These are phyloP conservation scores for Parachlorella kessleri DNA, from an alignment of 139 green algal genomes.

Conservation along the genomic window DNA sequence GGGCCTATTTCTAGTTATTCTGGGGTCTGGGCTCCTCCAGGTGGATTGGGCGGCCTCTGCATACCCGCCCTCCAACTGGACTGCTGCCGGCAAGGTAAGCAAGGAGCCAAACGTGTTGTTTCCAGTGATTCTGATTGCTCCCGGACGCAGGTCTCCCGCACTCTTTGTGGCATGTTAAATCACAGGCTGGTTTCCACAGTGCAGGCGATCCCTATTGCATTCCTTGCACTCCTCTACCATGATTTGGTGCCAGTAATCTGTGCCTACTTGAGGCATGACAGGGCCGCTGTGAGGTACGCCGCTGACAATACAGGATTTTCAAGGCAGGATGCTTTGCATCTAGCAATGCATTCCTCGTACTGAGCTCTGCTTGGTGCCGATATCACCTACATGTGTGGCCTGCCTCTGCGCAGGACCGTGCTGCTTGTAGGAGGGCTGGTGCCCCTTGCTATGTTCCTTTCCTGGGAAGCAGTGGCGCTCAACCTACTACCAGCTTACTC, in stretches of 20 bases:
- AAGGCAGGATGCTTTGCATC: too few species aligned
- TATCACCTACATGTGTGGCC: too few species aligned
- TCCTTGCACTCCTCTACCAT: constrained; percentile 78
- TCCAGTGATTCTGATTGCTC: too few species aligned
- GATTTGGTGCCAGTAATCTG: constrained; percentile 79
- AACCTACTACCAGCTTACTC: too few species aligned
- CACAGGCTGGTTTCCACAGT: too few species aligned
- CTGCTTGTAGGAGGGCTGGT: constrained; percentile 53
- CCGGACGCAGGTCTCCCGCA: too few species aligned
- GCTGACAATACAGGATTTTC: too few species aligned
- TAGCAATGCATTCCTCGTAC: too few species aligned
- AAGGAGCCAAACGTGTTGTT: too few species aligned
- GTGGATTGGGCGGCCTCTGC: constrained; percentile 32
- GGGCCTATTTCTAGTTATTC: constrained; percentile 42
- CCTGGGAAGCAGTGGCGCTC: constrained; percentile 70
- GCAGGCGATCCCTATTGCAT: constrained; percentile 71
- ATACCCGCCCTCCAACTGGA: constrained; percentile 38
- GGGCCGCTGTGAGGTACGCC: constrained; percentile 39
- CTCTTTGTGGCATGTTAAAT: too few species aligned
- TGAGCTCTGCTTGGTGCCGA: too few species aligned
- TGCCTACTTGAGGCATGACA: constrained; percentile 60
- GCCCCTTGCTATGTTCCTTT: constrained; percentile 76
- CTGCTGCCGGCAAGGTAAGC: constrained; percentile 8
- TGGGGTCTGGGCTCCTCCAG: constrained; percentile 25
- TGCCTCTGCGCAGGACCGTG: constrained; percentile 31